Conservation (phyloP, 1,284 basidiomycete species). For the Puccinia coronata region DNA sequence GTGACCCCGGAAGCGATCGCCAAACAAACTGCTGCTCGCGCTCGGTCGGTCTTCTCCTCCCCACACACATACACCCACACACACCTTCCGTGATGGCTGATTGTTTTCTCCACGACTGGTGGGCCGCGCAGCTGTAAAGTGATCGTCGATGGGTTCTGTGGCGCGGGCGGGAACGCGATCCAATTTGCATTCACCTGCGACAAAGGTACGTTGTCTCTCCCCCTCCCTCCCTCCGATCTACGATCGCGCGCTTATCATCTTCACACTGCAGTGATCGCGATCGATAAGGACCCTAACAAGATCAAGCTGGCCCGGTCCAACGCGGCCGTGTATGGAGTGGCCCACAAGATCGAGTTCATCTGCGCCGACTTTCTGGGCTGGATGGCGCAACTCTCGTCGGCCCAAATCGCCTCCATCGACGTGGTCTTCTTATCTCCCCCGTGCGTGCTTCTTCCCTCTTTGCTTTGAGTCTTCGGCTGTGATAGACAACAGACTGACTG, state of each 20-base stretch:
- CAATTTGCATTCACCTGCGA: constrained; percentile 95
- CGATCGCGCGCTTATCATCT: background rate
- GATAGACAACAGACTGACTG: no score
- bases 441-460: constrained; percentile 66
- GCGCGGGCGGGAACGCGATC: constrained; percentile 95
- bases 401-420: constrained; percentile 62
- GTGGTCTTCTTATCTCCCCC: constrained; percentile 89
- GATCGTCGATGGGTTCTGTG: constrained; percentile 90
- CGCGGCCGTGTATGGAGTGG: constrained; percentile 86
- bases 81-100: background rate
- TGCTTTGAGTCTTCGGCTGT: background rate
- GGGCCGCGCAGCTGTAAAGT: constrained; percentile 47
- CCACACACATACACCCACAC: no score
- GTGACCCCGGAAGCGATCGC: constrained; percentile 93
- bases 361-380: constrained; percentile 83
- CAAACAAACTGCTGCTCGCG: constrained; percentile 84
- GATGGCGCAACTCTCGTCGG: constrained; percentile 62
- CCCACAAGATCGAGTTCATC: constrained; percentile 89
- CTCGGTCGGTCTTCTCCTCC: constrained; percentile 74
- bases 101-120: no score
- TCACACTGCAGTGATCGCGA: constrained; percentile 74
- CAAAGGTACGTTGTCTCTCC: constrained; percentile 58
- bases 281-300: constrained; percentile 81
- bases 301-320: constrained; percentile 87
- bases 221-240: background rate